Evolutionary conservation across 2,329 filamentous ascomycete genomes (phyloP), one percentile per base, ranked within the genome.

Genomic region (Aspergillus novofumigatus): DNA sequence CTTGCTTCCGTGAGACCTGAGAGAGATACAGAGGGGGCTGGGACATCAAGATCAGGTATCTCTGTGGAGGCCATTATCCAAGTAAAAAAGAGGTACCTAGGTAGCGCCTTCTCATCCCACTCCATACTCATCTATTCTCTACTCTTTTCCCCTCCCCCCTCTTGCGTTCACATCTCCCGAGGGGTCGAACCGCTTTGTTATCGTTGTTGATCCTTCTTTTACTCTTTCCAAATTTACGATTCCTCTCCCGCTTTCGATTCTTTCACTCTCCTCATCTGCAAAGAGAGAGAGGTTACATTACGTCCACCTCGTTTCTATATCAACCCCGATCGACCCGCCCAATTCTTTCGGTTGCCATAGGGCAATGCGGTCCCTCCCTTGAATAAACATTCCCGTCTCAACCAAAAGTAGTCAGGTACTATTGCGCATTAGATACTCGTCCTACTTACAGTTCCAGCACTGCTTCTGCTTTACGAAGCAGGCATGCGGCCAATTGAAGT

Each of bases 401-500:
- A 35, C 51, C 47, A 32, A 59, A 50, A 35, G 55, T 35, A 52
- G 42, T 45, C 38, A 52, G 55, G 26, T 7, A 48, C 21, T 50
- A 47, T 26, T 53, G 38, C 56, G 42, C 54, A 52, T 50, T 42
- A 11, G 28, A 29, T 29, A 57, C 49, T 56, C 54, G 51, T 54
- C 53, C 21, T 47, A 44, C 49, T 56, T 59, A 38, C 32, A 17
- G 32, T 56, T 59, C 17, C 32, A n/a, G 32, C 55, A 61, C 67
- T 64, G 60, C 67, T 67, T 67, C 64, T 47, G 65, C 53, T 62
- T 59, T 53, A 54, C 56, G 62, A 68, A 69, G 70, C 67, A 75
- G 74, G 71, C 64, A 77, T 77, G 75, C 69, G 69, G 68, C 65
- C 69, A 62, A 67, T 67, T 70, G 68, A 70, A 61, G 60, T 64